Conservation (phyloP, 768 basidiomycete genomes). For the Pleurotus cornucopiae region DNA sequence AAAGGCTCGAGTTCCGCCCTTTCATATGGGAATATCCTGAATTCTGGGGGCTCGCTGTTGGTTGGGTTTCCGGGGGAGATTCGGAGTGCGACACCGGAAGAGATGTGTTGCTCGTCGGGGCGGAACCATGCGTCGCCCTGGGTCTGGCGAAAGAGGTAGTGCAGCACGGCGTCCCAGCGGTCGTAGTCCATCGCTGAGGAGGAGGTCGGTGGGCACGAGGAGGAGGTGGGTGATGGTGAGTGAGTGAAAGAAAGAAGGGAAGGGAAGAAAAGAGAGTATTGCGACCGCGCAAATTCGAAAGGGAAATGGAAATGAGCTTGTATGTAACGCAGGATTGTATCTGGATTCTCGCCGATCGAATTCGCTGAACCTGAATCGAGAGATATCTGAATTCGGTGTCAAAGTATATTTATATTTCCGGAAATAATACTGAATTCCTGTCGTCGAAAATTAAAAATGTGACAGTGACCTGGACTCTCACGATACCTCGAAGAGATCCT, state of each 20-base stretch:
- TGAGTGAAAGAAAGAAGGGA: neutral
- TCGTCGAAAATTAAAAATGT: too few species aligned
- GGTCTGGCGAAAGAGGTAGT: constrained; percentile 75
- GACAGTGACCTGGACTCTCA: too few species aligned
- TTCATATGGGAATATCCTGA: constrained; percentile 84
- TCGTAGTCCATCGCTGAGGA: constrained; percentile 61
- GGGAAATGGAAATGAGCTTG: too few species aligned
- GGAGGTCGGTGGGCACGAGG: neutral
- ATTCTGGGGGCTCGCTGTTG: constrained; percentile 33
- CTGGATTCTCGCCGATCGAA: too few species aligned
- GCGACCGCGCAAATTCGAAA: too few species aligned
- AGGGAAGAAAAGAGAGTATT: neutral
- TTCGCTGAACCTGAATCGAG: too few species aligned
- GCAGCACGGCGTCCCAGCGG: constrained; percentile 74
- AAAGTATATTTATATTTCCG: too few species aligned
- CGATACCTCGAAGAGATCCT: too few species aligned
- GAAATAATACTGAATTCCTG: too few species aligned
- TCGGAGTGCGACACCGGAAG: constrained; percentile 67
- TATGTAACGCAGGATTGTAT: too few species aligned
- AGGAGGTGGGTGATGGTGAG: constrained; percentile 3
- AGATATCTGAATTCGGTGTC: too few species aligned
- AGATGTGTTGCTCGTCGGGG: constrained; percentile 68
- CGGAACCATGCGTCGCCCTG: constrained; percentile 85
- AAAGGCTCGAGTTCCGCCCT: constrained; percentile 69
- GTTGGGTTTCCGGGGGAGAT: constrained; percentile 31